Conservation (phyloP, 2,329 filamentous ascomycete genomes). For the Cadophora sp. region DNA sequence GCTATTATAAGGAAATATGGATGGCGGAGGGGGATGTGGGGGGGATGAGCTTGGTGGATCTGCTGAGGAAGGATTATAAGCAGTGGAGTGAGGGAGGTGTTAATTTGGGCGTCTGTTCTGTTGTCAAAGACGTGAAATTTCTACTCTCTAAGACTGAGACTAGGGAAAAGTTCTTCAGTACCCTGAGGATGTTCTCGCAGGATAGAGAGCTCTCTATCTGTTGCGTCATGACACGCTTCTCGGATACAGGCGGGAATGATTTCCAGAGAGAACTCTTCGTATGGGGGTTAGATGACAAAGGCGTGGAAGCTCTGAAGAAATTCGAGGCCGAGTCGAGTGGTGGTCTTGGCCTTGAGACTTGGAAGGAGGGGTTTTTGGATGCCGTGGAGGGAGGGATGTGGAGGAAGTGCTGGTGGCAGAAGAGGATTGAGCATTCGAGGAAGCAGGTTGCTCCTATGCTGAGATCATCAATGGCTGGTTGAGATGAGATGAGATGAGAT, state of each 20-base stretch:
- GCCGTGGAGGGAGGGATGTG: constrained; percentile 50
- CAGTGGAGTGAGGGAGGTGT: constrained; percentile 67
- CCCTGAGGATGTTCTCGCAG: constrained; percentile 59
- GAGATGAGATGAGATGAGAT: not conserved
- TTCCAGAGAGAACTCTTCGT: constrained; percentile 74
- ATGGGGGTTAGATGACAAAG: constrained; percentile 63
- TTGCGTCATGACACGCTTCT: constrained; percentile 71
- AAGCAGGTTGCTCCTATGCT: constrained; percentile 75
- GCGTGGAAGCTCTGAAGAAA: constrained; percentile 55
- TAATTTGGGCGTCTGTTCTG: constrained; percentile 70
- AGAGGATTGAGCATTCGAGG: constrained; percentile 64
- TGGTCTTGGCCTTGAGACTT: constrained; percentile 62
- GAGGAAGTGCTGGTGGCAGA: constrained; percentile 72
- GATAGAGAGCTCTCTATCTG: constrained; percentile 67
- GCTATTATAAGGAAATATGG: constrained; percentile 66
- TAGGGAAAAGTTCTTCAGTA: constrained; percentile 53
- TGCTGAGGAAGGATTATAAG: constrained; percentile 86
- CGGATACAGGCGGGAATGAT: constrained; percentile 52
- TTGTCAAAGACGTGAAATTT: constrained; percentile 68
- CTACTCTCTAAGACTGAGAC: constrained; percentile 61
- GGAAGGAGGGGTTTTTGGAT: constrained; percentile 58
- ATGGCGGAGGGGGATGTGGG: constrained; percentile 73
- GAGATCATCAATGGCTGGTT: constrained; percentile 50
- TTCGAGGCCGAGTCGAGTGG: constrained; percentile 58
- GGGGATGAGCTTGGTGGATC: constrained; percentile 65